Evolutionary conservation across 1,139 yeast genomes (phyloP), one percentile per base, ranked within the genome.

Genomic region (Casaregolazyma suthepensis): DNA sequence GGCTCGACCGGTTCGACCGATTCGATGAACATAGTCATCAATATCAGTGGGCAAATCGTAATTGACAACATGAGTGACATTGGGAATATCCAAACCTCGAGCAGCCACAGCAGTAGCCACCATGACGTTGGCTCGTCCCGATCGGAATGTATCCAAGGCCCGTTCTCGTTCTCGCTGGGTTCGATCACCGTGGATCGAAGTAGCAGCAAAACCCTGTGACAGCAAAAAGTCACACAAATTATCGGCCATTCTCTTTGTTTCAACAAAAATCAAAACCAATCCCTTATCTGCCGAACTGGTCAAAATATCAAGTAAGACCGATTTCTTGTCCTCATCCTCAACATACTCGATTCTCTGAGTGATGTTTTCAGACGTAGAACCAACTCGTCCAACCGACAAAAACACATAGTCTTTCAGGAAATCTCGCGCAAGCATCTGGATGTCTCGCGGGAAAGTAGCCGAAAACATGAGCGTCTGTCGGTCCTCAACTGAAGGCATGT

Each of bases 1-100:
- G 67, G 99, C 99, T 84, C 99, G 95, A 75, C 99, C 99, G 67
- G 99, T 93, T 85, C 99, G 94, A 81, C 99, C 99, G 71, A 93
- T 93, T 80, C 99, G 88, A 78, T 93, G 99, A 60, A 93, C 99
- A 71, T 93, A 93, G 75, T 93, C 99, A 74, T 93, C 99, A 68
- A 91, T 87, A 74, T 93, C 98, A 70, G 88, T 79, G 70, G 99
- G 99, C 72, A 93, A 80, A 71, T 93, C 99, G 71, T 85, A 93
- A 81, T 93, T 93, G 75, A 93, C 87, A 68, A 93, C 99, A 71
- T 91, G 98, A 47, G 96, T 86, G 65, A 93, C 99, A 71, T 93
- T 93, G 71, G 99, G 98, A 79, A 93, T 93, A 83, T 93, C 99
- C 72, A 93, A 82, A 77, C 99, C 99, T 82, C 99, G 88, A 54